Conservation (phyloP, 1,284 basidiomycete genomes). For the Cutaneotrichosporon dermatis region DNA sequence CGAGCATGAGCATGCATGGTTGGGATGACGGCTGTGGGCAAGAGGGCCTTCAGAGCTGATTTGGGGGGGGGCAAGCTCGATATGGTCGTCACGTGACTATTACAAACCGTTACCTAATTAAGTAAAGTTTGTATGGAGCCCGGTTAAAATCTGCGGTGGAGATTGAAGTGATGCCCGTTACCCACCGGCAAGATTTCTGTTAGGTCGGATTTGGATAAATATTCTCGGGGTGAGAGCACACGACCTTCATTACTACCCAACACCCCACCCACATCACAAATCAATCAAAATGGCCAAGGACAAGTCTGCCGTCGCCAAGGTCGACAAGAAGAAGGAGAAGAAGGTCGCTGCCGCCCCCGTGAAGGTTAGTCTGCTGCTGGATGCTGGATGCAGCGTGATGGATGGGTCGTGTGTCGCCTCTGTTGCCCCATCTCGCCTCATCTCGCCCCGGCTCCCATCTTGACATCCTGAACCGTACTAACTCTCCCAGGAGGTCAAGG, state of each 20-base stretch:
- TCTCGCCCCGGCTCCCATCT: no score
- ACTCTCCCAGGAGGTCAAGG: constrained; percentile 1
- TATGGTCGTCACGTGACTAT: no score
- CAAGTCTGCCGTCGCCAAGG: not conserved
- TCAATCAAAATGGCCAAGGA: constrained; percentile 2
- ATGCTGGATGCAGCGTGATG: no score
- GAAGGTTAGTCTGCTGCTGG: constrained; percentile 6
- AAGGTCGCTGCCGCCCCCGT: constrained; percentile 9
- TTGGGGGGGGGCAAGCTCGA: no score
- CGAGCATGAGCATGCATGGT: constrained; percentile 4
- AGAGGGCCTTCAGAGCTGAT: no score
- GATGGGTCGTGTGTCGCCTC: no score
- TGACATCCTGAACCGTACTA: not conserved
- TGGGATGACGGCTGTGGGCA: not conserved
- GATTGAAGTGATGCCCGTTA: not conserved
- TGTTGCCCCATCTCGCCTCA: no score
- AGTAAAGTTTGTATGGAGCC: not conserved
- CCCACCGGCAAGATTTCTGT: not conserved
- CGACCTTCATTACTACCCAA: not conserved
- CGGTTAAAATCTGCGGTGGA: constrained; percentile 1
- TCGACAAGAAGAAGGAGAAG: constrained; percentile 32
- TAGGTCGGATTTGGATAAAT: not conserved
- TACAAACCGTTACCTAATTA: not conserved
- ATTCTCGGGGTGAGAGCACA: not conserved
- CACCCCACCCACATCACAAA: not conserved